phyloP scores from a whole-genome alignment of 225 moss, liverwort and hornwort species.

The Bryoerythrophyllum caledonicum region DNA sequence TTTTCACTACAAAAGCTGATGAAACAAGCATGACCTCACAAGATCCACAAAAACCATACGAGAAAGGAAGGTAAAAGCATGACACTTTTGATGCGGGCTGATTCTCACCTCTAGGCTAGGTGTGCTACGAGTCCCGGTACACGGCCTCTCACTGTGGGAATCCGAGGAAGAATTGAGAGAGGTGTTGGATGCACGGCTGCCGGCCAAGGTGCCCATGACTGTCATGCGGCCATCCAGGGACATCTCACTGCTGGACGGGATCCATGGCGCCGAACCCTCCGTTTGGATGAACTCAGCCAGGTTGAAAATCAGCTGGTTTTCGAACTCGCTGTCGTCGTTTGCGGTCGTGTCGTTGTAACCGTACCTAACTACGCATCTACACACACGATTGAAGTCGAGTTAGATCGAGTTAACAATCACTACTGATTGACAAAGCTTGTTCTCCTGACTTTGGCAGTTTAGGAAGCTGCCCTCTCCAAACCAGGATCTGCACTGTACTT shows the following conservation, averaged over 20 bases:
- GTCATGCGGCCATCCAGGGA: constrained; percentile 64
- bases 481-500: no score
- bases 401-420: no score
- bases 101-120: constrained; percentile 30
- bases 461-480: no score
- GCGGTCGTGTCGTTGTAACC: constrained; percentile 47
- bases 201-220: constrained; percentile 39
- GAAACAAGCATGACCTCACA: not conserved
- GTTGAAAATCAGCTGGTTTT: constrained; percentile 51
- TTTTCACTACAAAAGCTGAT: not conserved
- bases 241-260: constrained; percentile 72
- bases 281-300: constrained; percentile 79
- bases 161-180: not conserved
- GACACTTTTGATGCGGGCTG: not conserved
- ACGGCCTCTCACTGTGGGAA: constrained; percentile 18
- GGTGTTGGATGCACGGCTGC: not conserved
- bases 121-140: constrained; percentile 7
- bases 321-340: constrained; percentile 43
- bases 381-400: not conserved
- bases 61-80: not conserved
- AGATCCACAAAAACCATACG: no score
- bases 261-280: constrained; percentile 62
- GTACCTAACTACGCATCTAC: constrained; percentile 53
- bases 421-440: no score
- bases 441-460: no score